phyloP scores from a whole-genome alignment of 2,329 filamentous ascomycete genomes.

The Diaporthe ilicicola region DNA sequence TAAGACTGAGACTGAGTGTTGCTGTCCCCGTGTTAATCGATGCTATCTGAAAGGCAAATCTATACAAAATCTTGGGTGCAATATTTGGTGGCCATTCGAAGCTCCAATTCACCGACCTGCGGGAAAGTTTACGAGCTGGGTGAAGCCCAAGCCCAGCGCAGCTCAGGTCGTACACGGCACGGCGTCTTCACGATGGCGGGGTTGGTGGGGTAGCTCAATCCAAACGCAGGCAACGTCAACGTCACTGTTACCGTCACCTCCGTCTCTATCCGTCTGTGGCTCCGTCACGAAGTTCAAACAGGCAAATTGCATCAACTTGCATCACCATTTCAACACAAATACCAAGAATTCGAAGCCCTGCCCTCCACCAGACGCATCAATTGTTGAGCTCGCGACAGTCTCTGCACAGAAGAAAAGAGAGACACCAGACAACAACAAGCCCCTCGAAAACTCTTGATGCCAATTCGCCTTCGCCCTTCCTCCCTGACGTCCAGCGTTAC shows the following conservation, averaged over 20 bases:
- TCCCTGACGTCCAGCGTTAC: constrained; percentile 6
- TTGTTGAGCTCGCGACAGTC: not conserved
- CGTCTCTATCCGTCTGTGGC: not conserved
- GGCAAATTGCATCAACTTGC: too few relatives aligned
- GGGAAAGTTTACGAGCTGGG: not conserved
- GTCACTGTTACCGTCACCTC: not conserved
- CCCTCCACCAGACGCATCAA: not conserved
- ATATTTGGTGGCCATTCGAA: not conserved
- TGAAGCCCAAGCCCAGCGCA: not conserved
- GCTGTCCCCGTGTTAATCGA: not conserved
- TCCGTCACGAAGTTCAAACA: not conserved
- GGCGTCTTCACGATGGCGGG: not conserved
- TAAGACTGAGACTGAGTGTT: not conserved
- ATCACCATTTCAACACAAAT: not conserved
- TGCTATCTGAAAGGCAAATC: too few relatives aligned
- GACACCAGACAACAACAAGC: not conserved
- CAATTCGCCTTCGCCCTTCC: not conserved
- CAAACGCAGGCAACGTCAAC: not conserved
- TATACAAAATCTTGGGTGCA: not conserved
- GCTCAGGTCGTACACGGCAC: not conserved
- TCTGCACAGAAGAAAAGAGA: not conserved
- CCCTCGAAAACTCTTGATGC: not conserved
- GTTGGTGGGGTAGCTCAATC: constrained; percentile 12
- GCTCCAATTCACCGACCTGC: not conserved
- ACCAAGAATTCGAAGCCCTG: too few relatives aligned